Base-by-base conservation (phyloP, 805 yeast species). In the Torulaspora indica region DNA sequence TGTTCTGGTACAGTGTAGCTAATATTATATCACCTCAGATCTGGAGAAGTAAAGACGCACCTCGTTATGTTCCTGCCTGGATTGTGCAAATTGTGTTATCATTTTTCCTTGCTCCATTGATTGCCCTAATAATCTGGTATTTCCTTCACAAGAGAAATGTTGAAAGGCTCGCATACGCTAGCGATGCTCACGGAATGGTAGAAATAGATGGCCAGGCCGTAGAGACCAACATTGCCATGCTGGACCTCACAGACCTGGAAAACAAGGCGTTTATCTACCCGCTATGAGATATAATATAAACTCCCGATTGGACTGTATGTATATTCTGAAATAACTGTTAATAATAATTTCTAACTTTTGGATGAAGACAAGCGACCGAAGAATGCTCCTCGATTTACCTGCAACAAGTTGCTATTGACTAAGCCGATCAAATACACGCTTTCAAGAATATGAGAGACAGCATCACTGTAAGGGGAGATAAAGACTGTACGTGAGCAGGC, bases 1-100 rank as follows among this genome's bases (percentile, higher is more conserved):
- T 74, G 74, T 60, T 69, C n/a, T 68, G 68, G 14, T 77, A 73
- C 46, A 66, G 75, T 46, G 49, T 76, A 39, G 66, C 77, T 7
- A 78, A 78, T 51, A 68, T 78, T 28, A 71, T 77, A 23, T 72
- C 79, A 3, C 81, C 82, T 3, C 82, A 77, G 55, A 54, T 78
- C 28, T 78, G 81, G 81, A 67, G 69, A 55, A 62, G 54, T 7
- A 57, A 53, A n/a, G 73, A 72, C 49, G 67, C 71, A 6, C 81
- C 82, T 38, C 60, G 71, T 45, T 74, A 67, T 51, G 47, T 57
- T 12, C 67, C 71, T 2, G 74, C 78, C 7, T 73, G 83, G 82
- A 64, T 71, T 42, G 78, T 76, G 8, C 82, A 77, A 54, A 74
- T 77, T 39, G 78, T 76, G 8, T 51, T 76, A n/a, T 69, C 77